Evolutionary conservation across 1,284 basidiomycete species (phyloP).

Genomic region (Malassezia brasiliensis): DNA sequence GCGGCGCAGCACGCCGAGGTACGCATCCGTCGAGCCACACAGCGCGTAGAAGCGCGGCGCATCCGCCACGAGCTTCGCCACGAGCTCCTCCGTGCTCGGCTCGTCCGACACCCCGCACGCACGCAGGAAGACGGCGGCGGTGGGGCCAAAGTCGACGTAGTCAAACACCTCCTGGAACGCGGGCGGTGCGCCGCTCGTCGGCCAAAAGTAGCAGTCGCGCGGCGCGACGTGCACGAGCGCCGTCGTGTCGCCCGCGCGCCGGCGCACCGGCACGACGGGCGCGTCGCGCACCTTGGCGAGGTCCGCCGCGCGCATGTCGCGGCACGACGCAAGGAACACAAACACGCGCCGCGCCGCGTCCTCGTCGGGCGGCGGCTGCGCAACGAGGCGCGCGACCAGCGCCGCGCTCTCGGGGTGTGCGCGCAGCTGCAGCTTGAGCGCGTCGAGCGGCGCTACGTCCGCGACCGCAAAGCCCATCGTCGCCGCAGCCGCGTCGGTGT

Average conservation of each 20-base stretch:
- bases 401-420: conserved; percentile 63
- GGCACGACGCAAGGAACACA: conserved; percentile 60
- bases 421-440: conserved; percentile 63
- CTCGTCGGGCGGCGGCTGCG: conserved; percentile 58
- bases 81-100: conserved; percentile 70
- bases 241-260: background rate
- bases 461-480: conserved; percentile 66
- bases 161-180: conserved; percentile 57
- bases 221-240: conserved; percentile 27
- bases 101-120: conserved; percentile 79
- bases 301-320: conserved; percentile 27
- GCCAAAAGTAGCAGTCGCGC: conserved; percentile 56
- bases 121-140: conserved; percentile 68
- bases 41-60: conserved; percentile 63
- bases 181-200: conserved; percentile 10
- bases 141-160: conserved; percentile 69
- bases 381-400: conserved; percentile 60
- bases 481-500: conserved; percentile 62
- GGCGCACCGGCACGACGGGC: conserved; percentile 33
- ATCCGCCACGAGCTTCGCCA: conserved; percentile 40
- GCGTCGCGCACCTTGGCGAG: conserved; percentile 21
- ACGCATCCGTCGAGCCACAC: conserved; percentile 60
- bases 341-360: conserved; percentile 63
- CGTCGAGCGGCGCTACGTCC: conserved; percentile 55
- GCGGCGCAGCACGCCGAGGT: conserved; percentile 65